Evolutionary conservation across 331 rosid species (phyloP).

Genomic region (Ulmus americana): DNA sequence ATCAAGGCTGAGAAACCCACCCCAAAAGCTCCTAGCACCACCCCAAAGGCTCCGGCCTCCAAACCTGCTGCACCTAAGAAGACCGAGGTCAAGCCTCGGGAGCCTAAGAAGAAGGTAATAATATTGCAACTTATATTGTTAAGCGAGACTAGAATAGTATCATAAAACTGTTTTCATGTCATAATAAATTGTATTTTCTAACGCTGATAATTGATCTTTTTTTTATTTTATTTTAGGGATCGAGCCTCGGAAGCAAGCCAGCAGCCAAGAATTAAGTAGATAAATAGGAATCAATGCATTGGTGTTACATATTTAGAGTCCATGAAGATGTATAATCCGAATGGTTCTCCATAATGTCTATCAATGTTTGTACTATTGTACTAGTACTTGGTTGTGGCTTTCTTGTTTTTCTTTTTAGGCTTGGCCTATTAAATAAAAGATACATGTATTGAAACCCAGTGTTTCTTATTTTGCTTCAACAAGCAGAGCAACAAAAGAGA

Average conservation of each 20-base stretch:
- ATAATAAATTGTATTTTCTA: neutral
- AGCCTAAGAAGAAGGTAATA: constrained; percentile 61
- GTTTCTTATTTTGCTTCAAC: too few species aligned
- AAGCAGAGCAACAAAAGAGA: too few species aligned
- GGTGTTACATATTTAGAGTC: constrained; percentile 10
- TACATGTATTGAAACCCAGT: neutral
- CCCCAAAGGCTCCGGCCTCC: constrained; percentile 46
- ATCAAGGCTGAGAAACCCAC: constrained; percentile 44
- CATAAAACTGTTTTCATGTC: neutral
- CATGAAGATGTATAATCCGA: constrained; percentile 9
- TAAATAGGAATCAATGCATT: constrained; percentile 10
- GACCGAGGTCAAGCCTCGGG: constrained; percentile 44
- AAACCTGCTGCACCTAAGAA: constrained; percentile 52
- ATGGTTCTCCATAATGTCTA: constrained; percentile 15
- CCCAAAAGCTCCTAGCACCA: constrained; percentile 35
- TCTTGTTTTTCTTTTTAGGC: constrained; percentile 23
- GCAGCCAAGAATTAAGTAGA: constrained; percentile 25
- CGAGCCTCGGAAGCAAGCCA: constrained; percentile 22
- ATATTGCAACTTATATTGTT: too few species aligned
- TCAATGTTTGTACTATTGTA: neutral
- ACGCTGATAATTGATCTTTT: neutral
- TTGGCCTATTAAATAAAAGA: constrained; percentile 26
- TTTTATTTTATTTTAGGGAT: constrained; percentile 13
- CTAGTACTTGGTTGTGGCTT: constrained; percentile 4
- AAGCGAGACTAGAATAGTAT: neutral